Conservation (phyloP, 164 flowering plant species). For the Magnolia sinica region DNA sequence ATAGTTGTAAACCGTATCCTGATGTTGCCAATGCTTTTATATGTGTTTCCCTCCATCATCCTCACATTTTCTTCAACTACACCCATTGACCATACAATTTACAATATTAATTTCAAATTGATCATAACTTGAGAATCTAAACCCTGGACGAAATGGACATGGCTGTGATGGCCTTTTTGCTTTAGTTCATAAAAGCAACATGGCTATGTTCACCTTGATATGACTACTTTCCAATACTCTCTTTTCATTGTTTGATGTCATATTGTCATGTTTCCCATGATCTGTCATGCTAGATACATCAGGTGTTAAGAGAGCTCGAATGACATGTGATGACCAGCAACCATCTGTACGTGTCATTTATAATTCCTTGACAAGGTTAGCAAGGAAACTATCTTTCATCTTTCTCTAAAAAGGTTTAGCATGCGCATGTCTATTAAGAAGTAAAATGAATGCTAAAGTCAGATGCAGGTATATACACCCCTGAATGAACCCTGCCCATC, state of each 20-base stretch:
- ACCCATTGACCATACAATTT: neutral
- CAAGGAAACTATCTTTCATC: conserved; percentile 10
- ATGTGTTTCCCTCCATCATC: neutral
- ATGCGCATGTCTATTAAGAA: too few species aligned
- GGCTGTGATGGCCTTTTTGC: neutral
- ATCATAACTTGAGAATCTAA: neutral
- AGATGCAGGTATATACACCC: too few species aligned
- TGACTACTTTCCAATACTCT: neutral
- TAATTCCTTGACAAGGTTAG: conserved; percentile 70
- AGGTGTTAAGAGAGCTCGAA: conserved; percentile 71
- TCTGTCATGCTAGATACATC: conserved; percentile 38
- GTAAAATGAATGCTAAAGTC: too few species aligned
- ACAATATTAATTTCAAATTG: neutral
- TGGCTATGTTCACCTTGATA: neutral
- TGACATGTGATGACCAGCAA: conserved; percentile 46
- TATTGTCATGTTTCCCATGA: conserved; percentile 40
- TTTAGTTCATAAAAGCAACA: neutral
- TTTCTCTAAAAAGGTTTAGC: neutral
- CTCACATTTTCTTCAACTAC: neutral
- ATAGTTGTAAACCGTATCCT: conserved; percentile 49
- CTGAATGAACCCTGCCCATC: too few species aligned
- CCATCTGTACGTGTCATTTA: conserved; percentile 70
- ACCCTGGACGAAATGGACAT: neutral
- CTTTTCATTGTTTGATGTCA: neutral
- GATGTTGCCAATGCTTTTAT: conserved; percentile 8